Base-by-base conservation (phyloP, 1,284 basidiomycete genomes). In the Leccinum pachyderme region DNA sequence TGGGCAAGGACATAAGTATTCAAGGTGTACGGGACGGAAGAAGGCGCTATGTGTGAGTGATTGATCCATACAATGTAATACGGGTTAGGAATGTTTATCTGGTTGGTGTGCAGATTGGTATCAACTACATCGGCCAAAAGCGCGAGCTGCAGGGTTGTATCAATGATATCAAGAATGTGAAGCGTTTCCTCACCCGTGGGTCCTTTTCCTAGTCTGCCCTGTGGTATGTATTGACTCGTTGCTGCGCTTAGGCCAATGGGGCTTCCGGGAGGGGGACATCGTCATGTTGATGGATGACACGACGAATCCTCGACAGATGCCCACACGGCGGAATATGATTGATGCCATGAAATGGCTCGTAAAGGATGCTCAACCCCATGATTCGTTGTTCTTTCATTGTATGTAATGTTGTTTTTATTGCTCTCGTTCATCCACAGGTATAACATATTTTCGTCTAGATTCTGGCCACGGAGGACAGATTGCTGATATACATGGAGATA, bases 361-460 rank as follows among this genome's bases (percentile, higher is more conserved):
- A 2, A 72, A 76, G 27, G 84, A 79, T 57, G 93, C 93, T 1
- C 75, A 77, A 29, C 75, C 81, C 4, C 80, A 95, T 61, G 94
- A 95, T 70, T 87, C 92, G 2, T 73, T 96, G 9, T 93, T 95
- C 72, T 89, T 95, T 71, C 93, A 95, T 64, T 95, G 87, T 87
- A 66, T 53, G 83, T 18, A 37, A 25, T 25, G 31, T 25, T 4
- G n/a, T n/a, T n/a, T 0, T 2, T 6, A 18, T 24, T 18, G 47
- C 44, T 41, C 49, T 44, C 41, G 41, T 12, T 37, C 31, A 9
- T 47, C n/a, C 18, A 18, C 35, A 5, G 8, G 27, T 24, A 18
- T 31, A 27, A 1, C 44, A 48, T 41, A 15, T 39, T 44, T 9
- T 48, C 12, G 3, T 50, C 25, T 56, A 87, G 85, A 86, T 69